phyloP scores from a whole-genome alignment of 2,329 filamentous ascomycete species.

The Diaporthe citrichinensis region DNA sequence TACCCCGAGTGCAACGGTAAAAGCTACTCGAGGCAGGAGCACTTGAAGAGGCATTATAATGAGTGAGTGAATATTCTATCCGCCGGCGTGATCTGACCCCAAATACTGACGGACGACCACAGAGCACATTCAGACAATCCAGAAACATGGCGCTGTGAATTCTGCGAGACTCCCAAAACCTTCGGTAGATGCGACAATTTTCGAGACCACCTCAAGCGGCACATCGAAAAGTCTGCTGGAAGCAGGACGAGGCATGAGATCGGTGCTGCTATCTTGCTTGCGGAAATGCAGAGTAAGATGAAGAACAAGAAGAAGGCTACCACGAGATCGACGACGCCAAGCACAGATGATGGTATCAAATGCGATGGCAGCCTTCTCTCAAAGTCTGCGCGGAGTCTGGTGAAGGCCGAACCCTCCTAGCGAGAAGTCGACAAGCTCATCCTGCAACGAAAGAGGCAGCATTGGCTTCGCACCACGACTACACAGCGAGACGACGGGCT shows the following conservation, averaged over 20 bases:
- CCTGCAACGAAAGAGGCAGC: not conserved
- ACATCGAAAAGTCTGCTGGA: slow-evolving; percentile 36
- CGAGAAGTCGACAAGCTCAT: not conserved
- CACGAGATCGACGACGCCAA: slow-evolving; percentile 17
- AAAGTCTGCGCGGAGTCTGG: slow-evolving; percentile 17
- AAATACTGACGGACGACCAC: not conserved
- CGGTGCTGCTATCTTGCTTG: slow-evolving; percentile 35
- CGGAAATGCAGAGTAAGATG: slow-evolving; percentile 40
- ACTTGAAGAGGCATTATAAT: slow-evolving; percentile 40
- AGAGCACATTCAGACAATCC: slow-evolving; percentile 38
- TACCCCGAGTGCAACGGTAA: slow-evolving; percentile 38
- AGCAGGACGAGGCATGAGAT: slow-evolving; percentile 37
- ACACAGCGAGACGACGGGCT: not conserved
- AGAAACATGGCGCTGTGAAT: slow-evolving; percentile 38
- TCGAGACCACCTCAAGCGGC: slow-evolving; percentile 39
- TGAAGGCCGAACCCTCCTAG: slow-evolving; percentile 18
- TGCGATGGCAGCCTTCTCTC: not conserved
- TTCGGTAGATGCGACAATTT: slow-evolving; percentile 40
- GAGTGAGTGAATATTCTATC: slow-evolving; percentile 17
- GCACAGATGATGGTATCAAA: slow-evolving; percentile 14
- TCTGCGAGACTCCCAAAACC: slow-evolving; percentile 36
- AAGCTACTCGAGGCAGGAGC: slow-evolving; percentile 38
- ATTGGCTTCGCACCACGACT: not conserved
- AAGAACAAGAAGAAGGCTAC: slow-evolving; percentile 38
- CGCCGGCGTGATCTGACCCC: not conserved